Evolutionary conservation across 495 filamentous ascomycete genomes (phyloP), one percentile per base, ranked within the genome.

Genomic region (Talaromyces proteolyticus): DNA sequence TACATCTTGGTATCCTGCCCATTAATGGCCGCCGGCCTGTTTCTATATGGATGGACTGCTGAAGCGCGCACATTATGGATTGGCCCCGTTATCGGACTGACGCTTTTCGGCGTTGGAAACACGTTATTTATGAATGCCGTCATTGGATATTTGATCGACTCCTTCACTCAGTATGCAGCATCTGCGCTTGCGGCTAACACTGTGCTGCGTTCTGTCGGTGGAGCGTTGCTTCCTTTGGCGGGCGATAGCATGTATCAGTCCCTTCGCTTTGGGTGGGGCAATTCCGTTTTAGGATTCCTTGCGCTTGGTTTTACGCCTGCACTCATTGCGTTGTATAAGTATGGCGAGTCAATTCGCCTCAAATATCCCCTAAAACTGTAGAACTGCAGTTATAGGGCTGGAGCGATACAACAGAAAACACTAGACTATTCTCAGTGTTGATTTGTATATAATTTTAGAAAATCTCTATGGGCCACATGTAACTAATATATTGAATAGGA

Each of bases 21-120:
- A 20, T 43, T 77, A 2, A 55, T 80, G 2, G 73, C 74, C 0
- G 53, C 69, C 41, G 66, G 68, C 7, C 57, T 87, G 0, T 79
- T 86, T 56, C 71, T 78, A 67, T 87, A 86, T 49, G 83, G 82
- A 10, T 87, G 83, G 83, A 77, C 80, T 3, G 70, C 74, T 0
- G 55, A 79, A 17, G 68, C 69, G 38, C 46, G 59, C 2, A 56
- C 75, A n/a, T 75, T 78, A 46, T 81, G 76, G 74, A 67, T 80
- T 12, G 71, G 74, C n/a, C 79, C 81, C 6, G 62, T 69, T 49
- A 42, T 69, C 1, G 58, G 61, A 5, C 63, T 66, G 25, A 51
- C 66, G 34, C 53, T 62, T 17, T 59, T 66, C 6, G 72, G 74
- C 1, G 50, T 57, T 4, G 73, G 72, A 2, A n/a, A n/a, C n/a